Conservation (phyloP, 768 basidiomycete genomes). For the Panellus pusillus region DNA sequence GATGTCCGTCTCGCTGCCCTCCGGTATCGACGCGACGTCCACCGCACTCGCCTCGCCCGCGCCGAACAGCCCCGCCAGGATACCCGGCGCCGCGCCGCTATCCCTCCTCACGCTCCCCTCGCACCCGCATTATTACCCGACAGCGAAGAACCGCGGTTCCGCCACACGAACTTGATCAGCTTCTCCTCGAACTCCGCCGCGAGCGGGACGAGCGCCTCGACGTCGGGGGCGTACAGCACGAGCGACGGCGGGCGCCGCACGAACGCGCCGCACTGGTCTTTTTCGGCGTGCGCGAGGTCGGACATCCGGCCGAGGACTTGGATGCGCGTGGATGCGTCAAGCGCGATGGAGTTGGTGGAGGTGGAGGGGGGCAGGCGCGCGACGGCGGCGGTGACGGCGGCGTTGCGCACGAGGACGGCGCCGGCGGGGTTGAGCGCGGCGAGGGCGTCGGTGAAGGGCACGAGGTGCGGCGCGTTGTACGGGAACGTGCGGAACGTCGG, state of each 20-base stretch:
- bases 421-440: conserved; percentile 78
- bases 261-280: conserved; percentile 88
- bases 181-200: conserved; percentile 75
- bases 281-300: conserved; percentile 73
- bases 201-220: conserved; percentile 66
- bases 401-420: conserved; percentile 74
- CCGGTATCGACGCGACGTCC: conserved; percentile 9
- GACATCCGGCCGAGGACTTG: conserved; percentile 74
- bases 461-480: conserved; percentile 72
- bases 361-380: conserved; percentile 45
- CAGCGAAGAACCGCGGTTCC: no score
- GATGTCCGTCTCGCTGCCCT: conserved; percentile 22
- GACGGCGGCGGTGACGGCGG: conserved; percentile 75
- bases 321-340: conserved; percentile 82
- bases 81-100: conserved; percentile 19
- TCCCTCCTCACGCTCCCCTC: no score
- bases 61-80: conserved; percentile 7
- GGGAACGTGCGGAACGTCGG: conserved; percentile 78
- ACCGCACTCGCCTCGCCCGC: not conserved
- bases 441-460: conserved; percentile 79
- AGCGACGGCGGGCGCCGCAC: conserved; percentile 73
- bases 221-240: conserved; percentile 79
- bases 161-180: conserved; percentile 82
- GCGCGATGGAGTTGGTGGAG: conserved; percentile 57
- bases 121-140: no score